phyloP scores from a whole-genome alignment of 208 protist species.

The Trichomonas gallinae region DNA sequence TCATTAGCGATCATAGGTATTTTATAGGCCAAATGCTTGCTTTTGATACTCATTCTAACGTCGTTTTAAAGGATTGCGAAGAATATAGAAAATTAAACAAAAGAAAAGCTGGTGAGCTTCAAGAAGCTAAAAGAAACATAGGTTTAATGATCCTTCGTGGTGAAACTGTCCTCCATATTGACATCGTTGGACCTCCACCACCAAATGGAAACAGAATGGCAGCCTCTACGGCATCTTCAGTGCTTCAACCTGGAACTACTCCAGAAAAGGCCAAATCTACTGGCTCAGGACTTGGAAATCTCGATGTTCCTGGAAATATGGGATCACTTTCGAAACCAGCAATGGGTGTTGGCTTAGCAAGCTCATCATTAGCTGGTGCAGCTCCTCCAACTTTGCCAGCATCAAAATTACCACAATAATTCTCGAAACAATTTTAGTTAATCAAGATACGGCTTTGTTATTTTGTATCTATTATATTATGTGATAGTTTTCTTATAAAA shows the following conservation, averaged over 20 bases:
- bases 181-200: neutral
- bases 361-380: neutral
- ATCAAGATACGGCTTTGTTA: neutral
- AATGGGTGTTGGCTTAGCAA: neutral
- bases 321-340: neutral
- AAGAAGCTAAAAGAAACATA: neutral
- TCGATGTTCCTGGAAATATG: neutral
- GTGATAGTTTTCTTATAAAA: too few relatives aligned
- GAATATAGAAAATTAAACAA: neutral
- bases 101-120: neutral
- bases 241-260: neutral
- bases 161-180: neutral
- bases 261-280: neutral
- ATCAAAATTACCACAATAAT: neutral
- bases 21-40: neutral
- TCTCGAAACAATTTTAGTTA: neutral
- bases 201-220: neutral
- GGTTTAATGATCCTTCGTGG: neutral
- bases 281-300: neutral
- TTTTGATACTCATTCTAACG: constrained; percentile 12
- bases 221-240: neutral
- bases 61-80: constrained; percentile 18
- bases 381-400: neutral
- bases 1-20: neutral
- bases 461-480: too few relatives aligned